phyloP scores from a whole-genome alignment of 208 protist species.

The Leishmania amazonensis region DNA sequence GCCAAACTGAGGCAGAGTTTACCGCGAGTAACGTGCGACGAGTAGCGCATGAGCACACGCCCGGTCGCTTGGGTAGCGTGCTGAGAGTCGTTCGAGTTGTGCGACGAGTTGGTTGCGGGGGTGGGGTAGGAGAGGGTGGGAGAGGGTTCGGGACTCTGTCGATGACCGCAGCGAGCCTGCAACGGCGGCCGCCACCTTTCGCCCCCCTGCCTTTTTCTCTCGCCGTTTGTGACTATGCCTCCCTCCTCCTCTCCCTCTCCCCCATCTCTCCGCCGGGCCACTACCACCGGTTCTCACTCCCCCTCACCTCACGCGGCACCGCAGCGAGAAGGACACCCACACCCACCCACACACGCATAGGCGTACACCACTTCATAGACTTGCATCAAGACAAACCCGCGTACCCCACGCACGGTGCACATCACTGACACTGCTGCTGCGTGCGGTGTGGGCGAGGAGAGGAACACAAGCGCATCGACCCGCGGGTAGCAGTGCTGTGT shows the following conservation, averaged over 20 bases:
- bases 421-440: background rate
- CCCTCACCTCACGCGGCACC: background rate
- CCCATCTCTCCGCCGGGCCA: too few species aligned
- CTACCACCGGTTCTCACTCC: too few species aligned
- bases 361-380: background rate
- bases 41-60: background rate
- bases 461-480: background rate
- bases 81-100: background rate
- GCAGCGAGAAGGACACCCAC: background rate
- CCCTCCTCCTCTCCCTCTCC: background rate
- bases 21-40: background rate
- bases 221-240: background rate
- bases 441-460: background rate
- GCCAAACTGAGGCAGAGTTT: background rate
- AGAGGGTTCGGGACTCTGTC: constrained; percentile 1
- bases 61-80: background rate
- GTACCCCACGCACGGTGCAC: background rate
- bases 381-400: background rate
- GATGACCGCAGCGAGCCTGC: background rate
- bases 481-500: background rate
- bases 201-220: background rate
- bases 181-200: background rate
- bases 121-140: background rate
- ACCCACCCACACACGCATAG: background rate
- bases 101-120: background rate